Evolutionary conservation across 257 asterid species (phyloP).

Genomic region (Jacaranda mimosifolia): DNA sequence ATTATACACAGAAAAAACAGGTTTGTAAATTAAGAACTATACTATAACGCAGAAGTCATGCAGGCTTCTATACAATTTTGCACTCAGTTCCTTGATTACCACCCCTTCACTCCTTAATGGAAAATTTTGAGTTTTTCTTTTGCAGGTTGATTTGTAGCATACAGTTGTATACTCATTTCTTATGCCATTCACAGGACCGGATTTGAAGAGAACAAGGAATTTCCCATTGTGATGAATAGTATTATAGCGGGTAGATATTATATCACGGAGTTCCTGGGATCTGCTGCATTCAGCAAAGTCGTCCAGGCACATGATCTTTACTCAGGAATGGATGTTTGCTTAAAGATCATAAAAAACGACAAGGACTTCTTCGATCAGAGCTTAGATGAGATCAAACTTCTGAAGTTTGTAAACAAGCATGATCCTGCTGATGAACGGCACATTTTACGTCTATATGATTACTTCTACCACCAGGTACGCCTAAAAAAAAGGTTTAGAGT

Average conservation of each 20-base stretch:
- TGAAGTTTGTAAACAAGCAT: conserved; percentile 89
- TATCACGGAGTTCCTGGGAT: conserved; percentile 85
- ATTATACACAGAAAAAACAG: conserved; percentile 93
- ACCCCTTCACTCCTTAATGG: background rate
- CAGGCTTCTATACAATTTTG: background rate
- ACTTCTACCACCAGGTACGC: conserved; percentile 92
- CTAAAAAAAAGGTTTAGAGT: background rate
- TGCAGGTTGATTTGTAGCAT: conserved; percentile 59
- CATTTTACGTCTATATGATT: conserved; percentile 88
- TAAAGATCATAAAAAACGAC: conserved; percentile 94
- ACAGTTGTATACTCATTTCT: conserved; percentile 57
- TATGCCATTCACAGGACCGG: conserved; percentile 88
- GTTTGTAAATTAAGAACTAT: conserved; percentile 43
- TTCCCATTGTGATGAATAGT: conserved; percentile 77
- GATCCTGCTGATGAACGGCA: conserved; percentile 87
- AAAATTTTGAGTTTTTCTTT: background rate
- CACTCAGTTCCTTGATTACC: background rate
- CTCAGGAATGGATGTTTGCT: conserved; percentile 83
- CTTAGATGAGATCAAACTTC: conserved; percentile 93
- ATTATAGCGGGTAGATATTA: conserved; percentile 83
- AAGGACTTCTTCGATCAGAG: conserved; percentile 98
- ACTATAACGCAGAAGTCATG: background rate
- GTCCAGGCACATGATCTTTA: conserved; percentile 89
- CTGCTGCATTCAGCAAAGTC: conserved; percentile 98
- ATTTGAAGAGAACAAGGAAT: conserved; percentile 90